These are phyloP conservation scores for Epithemia pelagica DNA, from an alignment of 108 stramenopile genomes.

Conservation along the genomic window DNA sequence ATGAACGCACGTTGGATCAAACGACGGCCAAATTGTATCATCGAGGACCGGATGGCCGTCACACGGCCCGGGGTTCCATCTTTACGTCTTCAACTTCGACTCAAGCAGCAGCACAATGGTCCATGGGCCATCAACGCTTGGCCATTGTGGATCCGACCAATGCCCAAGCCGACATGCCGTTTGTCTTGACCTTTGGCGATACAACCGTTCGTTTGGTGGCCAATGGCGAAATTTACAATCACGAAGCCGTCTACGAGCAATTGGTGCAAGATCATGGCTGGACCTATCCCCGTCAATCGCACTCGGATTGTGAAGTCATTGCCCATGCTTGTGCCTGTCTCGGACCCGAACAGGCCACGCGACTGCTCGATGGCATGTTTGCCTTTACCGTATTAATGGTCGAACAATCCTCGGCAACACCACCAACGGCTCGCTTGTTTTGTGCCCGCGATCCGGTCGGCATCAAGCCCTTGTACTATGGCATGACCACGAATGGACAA, in stretches of 20 bases:
- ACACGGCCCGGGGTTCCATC: conserved; percentile 21
- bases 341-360: conserved; percentile 40
- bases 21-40: conserved; percentile 36
- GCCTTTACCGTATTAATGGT: conserved; percentile 56
- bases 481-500: conserved; percentile 18
- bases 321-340: conserved; percentile 54
- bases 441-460: conserved; percentile 67
- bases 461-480: conserved; percentile 75
- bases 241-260: conserved; percentile 36
- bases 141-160: conserved; percentile 64
- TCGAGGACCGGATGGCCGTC: conserved; percentile 55
- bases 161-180: conserved; percentile 60
- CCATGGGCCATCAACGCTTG: conserved; percentile 57
- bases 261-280: conserved; percentile 42
- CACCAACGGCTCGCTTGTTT: conserved; percentile 34
- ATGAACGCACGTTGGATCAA: conserved; percentile 18
- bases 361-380: conserved; percentile 67
- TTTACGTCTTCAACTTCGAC: not conserved
- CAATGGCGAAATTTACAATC: conserved; percentile 79
- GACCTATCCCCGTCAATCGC: conserved; percentile 33
- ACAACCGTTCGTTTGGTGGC: conserved; percentile 39
- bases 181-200: conserved; percentile 36
- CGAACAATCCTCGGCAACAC: conserved; percentile 27
- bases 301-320: conserved; percentile 68
- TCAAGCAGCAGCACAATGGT: conserved; percentile 17